Evolutionary conservation across 306 rosid species (phyloP), one percentile per base, ranked within the genome.

Genomic region (Lotus japonicus): DNA sequence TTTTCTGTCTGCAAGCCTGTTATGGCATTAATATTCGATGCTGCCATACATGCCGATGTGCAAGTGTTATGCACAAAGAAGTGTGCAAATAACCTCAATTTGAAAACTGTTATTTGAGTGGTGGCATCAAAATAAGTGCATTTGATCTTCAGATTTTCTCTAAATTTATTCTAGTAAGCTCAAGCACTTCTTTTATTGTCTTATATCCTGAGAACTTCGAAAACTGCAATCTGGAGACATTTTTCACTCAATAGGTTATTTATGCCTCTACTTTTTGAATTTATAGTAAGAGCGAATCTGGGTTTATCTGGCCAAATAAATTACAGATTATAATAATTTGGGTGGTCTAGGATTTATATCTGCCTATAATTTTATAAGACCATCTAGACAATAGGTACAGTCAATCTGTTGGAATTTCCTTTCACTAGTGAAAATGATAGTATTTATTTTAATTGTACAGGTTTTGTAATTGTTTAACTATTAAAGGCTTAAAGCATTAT

Each of bases 91-190:
- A 42, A 8, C 41, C 18, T 23, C 41, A 42, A 26, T 43, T 23
- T 26, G 4, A 23, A 56, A 9, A 16, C 28, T 39, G 9, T 39
- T 17, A 10, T 21, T 21, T 21, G 80, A 81, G 86, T 68, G 75
- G 88, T 81, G 67, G 78, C 49, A 12, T 43, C 5, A 11, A 88
- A 39, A 80, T 0, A 10, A 82, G 26, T 59, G 13, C 85, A 77
- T 75, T 72, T 77, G 84, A 87, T 81, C 82, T 80, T 84, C 88
- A 82, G 83, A 83, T 68, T 66, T 0, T 67, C 83, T 75, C 43
- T 86, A 85, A 86, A 81, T 86, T 81, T 79, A 85, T 84, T 86
- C 88, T 82, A 83, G 87, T 89, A 86, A 75, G 86, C 85, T 38
- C 70, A 19, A 83, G 83, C 66, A 84, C 92, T 74, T 71, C 15